These are phyloP conservation scores for Colletotrichum eleusines DNA, from an alignment of 2,329 filamentous ascomycete genomes.

Conservation along the genomic window DNA sequence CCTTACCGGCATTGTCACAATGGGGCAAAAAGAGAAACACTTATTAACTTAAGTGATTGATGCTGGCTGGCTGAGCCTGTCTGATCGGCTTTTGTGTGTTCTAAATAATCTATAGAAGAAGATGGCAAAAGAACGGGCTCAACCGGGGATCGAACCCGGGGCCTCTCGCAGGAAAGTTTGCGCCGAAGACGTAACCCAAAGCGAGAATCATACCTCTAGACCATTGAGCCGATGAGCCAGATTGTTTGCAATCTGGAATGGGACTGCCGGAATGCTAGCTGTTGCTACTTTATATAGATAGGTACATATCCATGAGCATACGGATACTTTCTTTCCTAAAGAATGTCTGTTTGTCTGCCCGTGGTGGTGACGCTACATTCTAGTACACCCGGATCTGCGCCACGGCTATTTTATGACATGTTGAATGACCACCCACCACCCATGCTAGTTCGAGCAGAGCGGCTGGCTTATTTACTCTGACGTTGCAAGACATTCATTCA, in stretches of 20 bases:
- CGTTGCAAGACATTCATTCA: background rate
- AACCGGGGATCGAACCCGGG: conserved; percentile 52
- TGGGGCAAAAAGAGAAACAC: no score
- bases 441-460: background rate
- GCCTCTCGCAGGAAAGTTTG: conserved; percentile 48
- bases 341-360: background rate
- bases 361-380: background rate
- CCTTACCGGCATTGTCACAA: background rate
- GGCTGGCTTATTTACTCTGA: background rate
- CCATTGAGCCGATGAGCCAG: conserved; percentile 45
- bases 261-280: background rate
- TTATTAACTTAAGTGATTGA: no score
- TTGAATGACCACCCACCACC: no score
- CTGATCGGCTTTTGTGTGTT: no score
- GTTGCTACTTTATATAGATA: no score
- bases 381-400: background rate
- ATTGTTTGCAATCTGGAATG: background rate
- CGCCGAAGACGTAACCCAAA: conserved; percentile 44
- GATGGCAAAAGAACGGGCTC: conserved; percentile 42
- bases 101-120: background rate
- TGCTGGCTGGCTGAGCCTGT: background rate
- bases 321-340: no score
- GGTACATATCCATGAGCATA: no score
- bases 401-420: background rate
- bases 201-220: conserved; percentile 53